Evolutionary conservation across 768 basidiomycete genomes (phyloP).

Genomic region (Amanita molliuscula): DNA sequence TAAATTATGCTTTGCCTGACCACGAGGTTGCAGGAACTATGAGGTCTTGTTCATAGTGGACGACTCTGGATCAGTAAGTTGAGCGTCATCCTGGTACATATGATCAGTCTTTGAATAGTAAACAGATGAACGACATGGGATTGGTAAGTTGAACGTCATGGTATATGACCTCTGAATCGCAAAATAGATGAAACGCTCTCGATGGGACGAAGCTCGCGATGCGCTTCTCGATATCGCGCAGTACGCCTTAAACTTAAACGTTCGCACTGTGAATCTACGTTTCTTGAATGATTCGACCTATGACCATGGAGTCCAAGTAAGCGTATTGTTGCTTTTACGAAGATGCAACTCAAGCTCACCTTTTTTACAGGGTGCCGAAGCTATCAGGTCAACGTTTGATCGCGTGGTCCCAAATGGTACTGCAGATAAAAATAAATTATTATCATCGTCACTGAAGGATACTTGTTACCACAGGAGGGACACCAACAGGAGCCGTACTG

Average conservation of each 20-base stretch:
- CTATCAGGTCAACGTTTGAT: conserved; percentile 13
- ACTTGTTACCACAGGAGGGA: conserved; percentile 11
- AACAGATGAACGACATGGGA: conserved; percentile 14
- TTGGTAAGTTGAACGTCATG: conserved; percentile 12
- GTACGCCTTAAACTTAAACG: conserved; percentile 16
- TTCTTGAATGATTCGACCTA: conserved; percentile 15
- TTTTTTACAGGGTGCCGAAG: conserved; percentile 10
- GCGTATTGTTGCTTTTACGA: neutral
- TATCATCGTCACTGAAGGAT: neutral
- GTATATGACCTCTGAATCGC: neutral
- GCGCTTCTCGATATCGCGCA: conserved; percentile 20
- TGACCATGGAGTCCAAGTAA: neutral
- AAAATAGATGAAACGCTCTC: conserved; percentile 11
- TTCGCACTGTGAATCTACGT: conserved; percentile 15
- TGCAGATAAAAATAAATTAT: neutral
- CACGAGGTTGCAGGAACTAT: conserved; percentile 14
- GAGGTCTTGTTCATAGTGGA: conserved; percentile 19
- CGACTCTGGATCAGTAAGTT: conserved; percentile 19
- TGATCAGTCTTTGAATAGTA: too few species aligned
- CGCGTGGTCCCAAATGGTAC: conserved; percentile 11
- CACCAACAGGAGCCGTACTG: conserved; percentile 20
- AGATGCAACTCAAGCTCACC: neutral
- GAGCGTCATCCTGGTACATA: neutral
- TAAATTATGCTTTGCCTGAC: neutral
- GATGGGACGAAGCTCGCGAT: conserved; percentile 18